These are phyloP conservation scores for Rhodotorula sp. DNA, from an alignment of 1,284 basidiomycete species.

Conservation along the genomic window DNA sequence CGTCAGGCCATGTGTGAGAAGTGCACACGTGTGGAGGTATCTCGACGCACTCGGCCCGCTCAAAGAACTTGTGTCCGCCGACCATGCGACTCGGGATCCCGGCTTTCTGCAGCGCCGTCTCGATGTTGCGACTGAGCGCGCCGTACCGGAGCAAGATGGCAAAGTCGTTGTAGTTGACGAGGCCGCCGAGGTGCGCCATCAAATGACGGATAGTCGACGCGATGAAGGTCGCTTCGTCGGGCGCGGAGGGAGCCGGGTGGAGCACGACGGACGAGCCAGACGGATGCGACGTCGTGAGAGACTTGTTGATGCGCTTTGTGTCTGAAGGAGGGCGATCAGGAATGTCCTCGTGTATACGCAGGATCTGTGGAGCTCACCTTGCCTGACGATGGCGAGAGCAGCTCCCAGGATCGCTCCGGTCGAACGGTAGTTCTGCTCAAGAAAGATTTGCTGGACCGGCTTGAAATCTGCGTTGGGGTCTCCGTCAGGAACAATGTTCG, in stretches of 20 bases:
- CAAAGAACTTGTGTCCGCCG: constrained; percentile 83
- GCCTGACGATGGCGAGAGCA: constrained; percentile 74
- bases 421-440: constrained; percentile 87
- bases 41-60: constrained; percentile 62
- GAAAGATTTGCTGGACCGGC: constrained; percentile 64
- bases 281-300: constrained; percentile 70
- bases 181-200: constrained; percentile 69
- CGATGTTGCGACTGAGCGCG: constrained; percentile 74
- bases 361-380: constrained; percentile 58
- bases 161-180: constrained; percentile 73
- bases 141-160: constrained; percentile 80
- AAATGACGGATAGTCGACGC: constrained; percentile 77
- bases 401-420: constrained; percentile 73
- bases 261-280: constrained; percentile 59
- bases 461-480: constrained; percentile 54
- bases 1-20: not conserved
- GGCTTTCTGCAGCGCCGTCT: constrained; percentile 72
- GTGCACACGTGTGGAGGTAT: not conserved
- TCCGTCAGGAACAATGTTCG: too few relatives aligned
- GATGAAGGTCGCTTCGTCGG: constrained; percentile 67
- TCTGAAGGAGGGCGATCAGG: constrained; percentile 54
- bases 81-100: constrained; percentile 75
- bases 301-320: constrained; percentile 70
- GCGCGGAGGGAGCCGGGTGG: constrained; percentile 53
- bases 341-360: not conserved